Conservation (phyloP, 768 basidiomycete genomes). For the Hortiboletus flavorubellus region DNA sequence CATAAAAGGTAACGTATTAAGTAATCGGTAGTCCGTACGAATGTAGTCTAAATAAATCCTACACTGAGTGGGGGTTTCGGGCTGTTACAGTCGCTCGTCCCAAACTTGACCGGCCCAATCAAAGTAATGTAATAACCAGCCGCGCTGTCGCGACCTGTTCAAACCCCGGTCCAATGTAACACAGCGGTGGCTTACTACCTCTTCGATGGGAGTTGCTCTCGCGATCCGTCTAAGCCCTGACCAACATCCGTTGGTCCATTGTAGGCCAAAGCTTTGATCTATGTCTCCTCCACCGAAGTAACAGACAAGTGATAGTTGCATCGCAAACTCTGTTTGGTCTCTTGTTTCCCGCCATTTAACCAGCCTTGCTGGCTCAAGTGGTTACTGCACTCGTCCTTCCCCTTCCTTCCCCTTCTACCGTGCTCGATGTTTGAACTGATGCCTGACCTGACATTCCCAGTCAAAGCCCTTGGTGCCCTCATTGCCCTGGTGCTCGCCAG, state of each 20-base stretch:
- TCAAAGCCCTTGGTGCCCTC: conserved; percentile 20
- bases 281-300: background rate
- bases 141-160: background rate
- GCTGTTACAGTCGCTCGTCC: too few relatives aligned
- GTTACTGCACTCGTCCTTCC: too few relatives aligned
- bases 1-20: too few relatives aligned
- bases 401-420: background rate
- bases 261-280: background rate
- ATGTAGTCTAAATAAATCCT: too few relatives aligned
- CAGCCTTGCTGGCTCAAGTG: background rate
- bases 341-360: conserved; percentile 13
- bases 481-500: conserved; percentile 15
- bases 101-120: too few relatives aligned
- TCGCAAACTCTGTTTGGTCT: background rate
- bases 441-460: conserved; percentile 3
- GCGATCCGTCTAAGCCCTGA: background rate
- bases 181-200: background rate
- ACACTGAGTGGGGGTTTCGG: too few relatives aligned
- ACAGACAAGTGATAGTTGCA: background rate
- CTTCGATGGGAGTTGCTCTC: background rate
- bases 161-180: background rate
- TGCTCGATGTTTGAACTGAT: conserved; percentile 9
- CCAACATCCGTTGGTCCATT: background rate
- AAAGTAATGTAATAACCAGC: background rate
- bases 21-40: too few relatives aligned